Evolutionary conservation across 1,139 yeast genomes (phyloP).

Genomic region (Suhomyces choctaworum): DNA sequence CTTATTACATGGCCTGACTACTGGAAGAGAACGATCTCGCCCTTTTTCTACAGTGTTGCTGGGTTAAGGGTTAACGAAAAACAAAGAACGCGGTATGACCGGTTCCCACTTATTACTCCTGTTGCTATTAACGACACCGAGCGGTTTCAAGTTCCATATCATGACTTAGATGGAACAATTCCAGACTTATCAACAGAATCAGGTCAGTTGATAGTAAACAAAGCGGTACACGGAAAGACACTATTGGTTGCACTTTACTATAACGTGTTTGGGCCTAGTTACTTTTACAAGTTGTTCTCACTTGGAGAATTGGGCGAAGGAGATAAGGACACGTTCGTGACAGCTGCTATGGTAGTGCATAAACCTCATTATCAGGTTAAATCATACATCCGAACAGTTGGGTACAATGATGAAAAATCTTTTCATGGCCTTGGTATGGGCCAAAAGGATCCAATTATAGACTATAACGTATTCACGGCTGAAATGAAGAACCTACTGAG

Average conservation of each 20-base stretch:
- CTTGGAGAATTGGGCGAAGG: slow-evolving; percentile 67
- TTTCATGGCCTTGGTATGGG: slow-evolving; percentile 44
- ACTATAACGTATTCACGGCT: slow-evolving; percentile 20
- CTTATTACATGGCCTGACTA: slow-evolving; percentile 81
- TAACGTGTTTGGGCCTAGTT: slow-evolving; percentile 57
- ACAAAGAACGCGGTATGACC: slow-evolving; percentile 24
- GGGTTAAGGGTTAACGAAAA: slow-evolving; percentile 41
- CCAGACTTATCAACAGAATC: slow-evolving; percentile 64
- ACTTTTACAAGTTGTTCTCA: slow-evolving; percentile 54
- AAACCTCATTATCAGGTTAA: slow-evolving; percentile 54
- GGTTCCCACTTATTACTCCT: slow-evolving; percentile 14
- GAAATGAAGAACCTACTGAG: slow-evolving; percentile 16
- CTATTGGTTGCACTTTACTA: slow-evolving; percentile 54
- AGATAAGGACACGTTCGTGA: slow-evolving; percentile 63
- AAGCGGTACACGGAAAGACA: slow-evolving; percentile 52
- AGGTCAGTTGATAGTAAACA: slow-evolving; percentile 58
- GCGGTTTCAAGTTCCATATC: slow-evolving; percentile 28
- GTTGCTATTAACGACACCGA: slow-evolving; percentile 7
- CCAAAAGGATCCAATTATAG: slow-evolving; percentile 35
- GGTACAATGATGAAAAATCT: slow-evolving; percentile 26
- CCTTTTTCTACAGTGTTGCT: slow-evolving; percentile 65
- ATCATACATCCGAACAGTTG: slow-evolving; percentile 34
- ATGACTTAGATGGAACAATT: slow-evolving; percentile 55
- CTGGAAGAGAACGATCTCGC: slow-evolving; percentile 75
- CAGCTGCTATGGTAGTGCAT: slow-evolving; percentile 51